Conservation (phyloP, 2,329 filamentous ascomycete genomes). For the Aspergillus arachidicola region DNA sequence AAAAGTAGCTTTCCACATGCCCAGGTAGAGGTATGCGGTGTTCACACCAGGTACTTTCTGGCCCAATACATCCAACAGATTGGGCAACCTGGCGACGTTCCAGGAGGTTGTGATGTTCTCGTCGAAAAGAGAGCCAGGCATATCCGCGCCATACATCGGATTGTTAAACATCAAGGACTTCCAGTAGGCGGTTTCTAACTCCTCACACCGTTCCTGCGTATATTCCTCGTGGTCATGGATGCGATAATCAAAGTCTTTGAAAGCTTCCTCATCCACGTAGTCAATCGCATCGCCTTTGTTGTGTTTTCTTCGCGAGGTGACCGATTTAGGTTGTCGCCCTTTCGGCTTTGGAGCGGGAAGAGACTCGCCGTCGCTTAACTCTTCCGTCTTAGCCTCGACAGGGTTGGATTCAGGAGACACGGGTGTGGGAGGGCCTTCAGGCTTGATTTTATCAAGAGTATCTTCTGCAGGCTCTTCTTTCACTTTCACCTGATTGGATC, state of each 20-base stretch:
- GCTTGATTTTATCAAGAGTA: slow-evolving; percentile 39
- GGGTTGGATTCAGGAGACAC: slow-evolving; percentile 58
- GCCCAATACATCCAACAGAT: slow-evolving; percentile 88
- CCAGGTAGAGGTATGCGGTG: slow-evolving; percentile 94
- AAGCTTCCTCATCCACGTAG: slow-evolving; percentile 84
- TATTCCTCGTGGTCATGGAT: slow-evolving; percentile 84
- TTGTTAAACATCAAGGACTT: slow-evolving; percentile 94
- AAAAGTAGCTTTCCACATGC: slow-evolving; percentile 99
- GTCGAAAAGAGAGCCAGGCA: slow-evolving; percentile 92
- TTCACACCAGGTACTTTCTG: slow-evolving; percentile 97
- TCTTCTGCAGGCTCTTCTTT: slow-evolving; percentile 44
- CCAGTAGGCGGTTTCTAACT: slow-evolving; percentile 95
- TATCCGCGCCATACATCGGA: slow-evolving; percentile 93
- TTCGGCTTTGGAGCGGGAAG: slow-evolving; percentile 47
- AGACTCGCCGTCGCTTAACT: slow-evolving; percentile 47
- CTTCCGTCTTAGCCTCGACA: slow-evolving; percentile 59
- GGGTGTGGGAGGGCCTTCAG: slow-evolving; percentile 55
- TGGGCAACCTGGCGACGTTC: slow-evolving; percentile 95
- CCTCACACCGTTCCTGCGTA: slow-evolving; percentile 87
- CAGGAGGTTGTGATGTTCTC: slow-evolving; percentile 74
- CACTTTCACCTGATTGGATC: slow-evolving; percentile 40
- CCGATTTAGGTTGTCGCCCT: slow-evolving; percentile 67
- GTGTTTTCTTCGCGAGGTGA: slow-evolving; percentile 84
- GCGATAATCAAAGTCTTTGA: slow-evolving; percentile 87
- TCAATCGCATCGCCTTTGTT: slow-evolving; percentile 77